Percentiles rank a stretch among this genome's conserved stretches.
These are phyloP conservation scores for Pseudocercospora fijiensis DNA, from an alignment of 2,329 filamentous ascomycete species.

Conservation along the genomic window DNA sequence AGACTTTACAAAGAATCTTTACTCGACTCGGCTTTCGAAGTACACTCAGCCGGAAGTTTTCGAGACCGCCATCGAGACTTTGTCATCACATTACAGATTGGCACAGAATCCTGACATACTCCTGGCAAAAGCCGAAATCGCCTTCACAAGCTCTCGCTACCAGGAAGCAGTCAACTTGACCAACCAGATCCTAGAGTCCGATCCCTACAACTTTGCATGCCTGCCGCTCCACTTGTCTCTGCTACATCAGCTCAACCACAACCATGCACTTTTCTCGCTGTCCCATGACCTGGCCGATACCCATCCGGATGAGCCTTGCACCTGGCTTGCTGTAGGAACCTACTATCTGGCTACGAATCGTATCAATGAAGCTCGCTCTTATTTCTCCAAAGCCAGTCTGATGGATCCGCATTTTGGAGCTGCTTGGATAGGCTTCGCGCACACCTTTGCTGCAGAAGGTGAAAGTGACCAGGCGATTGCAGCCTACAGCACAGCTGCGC, in stretches of 20 bases:
- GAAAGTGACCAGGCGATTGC: slow-evolving; percentile 98
- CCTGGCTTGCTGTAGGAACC: slow-evolving; percentile 90
- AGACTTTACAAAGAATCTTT: slow-evolving; percentile 92
- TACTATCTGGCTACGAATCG: slow-evolving; percentile 90
- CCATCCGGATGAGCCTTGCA: slow-evolving; percentile 84
- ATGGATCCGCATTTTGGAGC: slow-evolving; percentile 97
- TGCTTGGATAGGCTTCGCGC: slow-evolving; percentile 97
- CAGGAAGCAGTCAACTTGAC: slow-evolving; percentile 82
- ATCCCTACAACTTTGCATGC: slow-evolving; percentile 84
- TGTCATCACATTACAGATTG: slow-evolving; percentile 91
- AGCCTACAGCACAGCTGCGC: slow-evolving; percentile 91
- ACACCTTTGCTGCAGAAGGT: slow-evolving; percentile 95
- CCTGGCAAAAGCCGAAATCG: slow-evolving; percentile 81
- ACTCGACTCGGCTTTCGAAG: slow-evolving; percentile 92
- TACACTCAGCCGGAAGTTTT: slow-evolving; percentile 86
- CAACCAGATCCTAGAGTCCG: slow-evolving; percentile 73
- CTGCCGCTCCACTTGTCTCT: slow-evolving; percentile 91
- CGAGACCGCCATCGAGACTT: slow-evolving; percentile 79
- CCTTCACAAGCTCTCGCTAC: slow-evolving; percentile 94
- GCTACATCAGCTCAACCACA: slow-evolving; percentile 80
- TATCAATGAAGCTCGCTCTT: slow-evolving; percentile 88
- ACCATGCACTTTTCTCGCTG: slow-evolving; percentile 85
- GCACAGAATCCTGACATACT: slow-evolving; percentile 84
- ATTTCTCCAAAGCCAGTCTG: slow-evolving; percentile 95
- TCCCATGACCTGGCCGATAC: slow-evolving; percentile 90